Evolutionary conservation across 2,329 filamentous ascomycete species (phyloP).

Genomic region (Cladosporium austrohemisphaericum): DNA sequence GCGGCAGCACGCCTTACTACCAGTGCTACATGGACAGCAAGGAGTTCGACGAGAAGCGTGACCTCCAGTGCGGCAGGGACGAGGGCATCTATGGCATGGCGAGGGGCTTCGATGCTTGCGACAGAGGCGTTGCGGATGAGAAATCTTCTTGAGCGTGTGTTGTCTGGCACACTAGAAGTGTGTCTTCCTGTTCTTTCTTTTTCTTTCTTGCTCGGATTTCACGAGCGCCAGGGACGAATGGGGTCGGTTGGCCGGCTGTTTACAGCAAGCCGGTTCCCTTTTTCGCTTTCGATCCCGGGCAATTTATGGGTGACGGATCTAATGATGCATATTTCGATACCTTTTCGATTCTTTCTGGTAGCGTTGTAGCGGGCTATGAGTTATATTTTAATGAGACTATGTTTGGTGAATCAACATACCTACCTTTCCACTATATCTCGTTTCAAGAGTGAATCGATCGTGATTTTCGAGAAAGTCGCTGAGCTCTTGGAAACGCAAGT

Average conservation of each 20-base stretch:
- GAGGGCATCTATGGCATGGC: slow-evolving; percentile 18
- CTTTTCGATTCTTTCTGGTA: slow-evolving; percentile 5
- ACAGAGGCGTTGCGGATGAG: background rate
- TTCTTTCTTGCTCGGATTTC: slow-evolving; percentile 9
- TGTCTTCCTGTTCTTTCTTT: background rate
- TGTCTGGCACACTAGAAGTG: too few species aligned
- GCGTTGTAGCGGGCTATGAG: background rate
- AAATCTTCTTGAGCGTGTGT: background rate
- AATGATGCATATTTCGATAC: slow-evolving; percentile 12
- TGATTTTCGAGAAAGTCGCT: too few species aligned
- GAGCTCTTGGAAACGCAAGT: too few species aligned
- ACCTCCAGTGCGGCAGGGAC: slow-evolving; percentile 18
- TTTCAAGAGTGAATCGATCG: too few species aligned
- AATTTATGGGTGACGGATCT: slow-evolving; percentile 9
- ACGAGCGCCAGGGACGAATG: background rate
- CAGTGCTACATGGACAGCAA: slow-evolving; percentile 18
- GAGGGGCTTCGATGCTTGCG: slow-evolving; percentile 17
- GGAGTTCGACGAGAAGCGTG: slow-evolving; percentile 12
- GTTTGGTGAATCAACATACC: slow-evolving; percentile 12
- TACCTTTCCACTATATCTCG: too few species aligned
- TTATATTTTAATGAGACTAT: slow-evolving; percentile 12
- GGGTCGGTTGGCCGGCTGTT: background rate
- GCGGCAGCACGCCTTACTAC: slow-evolving; percentile 12
- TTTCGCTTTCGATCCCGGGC: too few species aligned
- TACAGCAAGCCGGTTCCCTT: slow-evolving; percentile 7